Conservation (phyloP, 2,329 filamentous ascomycete species). For the Curvularia lunata region DNA sequence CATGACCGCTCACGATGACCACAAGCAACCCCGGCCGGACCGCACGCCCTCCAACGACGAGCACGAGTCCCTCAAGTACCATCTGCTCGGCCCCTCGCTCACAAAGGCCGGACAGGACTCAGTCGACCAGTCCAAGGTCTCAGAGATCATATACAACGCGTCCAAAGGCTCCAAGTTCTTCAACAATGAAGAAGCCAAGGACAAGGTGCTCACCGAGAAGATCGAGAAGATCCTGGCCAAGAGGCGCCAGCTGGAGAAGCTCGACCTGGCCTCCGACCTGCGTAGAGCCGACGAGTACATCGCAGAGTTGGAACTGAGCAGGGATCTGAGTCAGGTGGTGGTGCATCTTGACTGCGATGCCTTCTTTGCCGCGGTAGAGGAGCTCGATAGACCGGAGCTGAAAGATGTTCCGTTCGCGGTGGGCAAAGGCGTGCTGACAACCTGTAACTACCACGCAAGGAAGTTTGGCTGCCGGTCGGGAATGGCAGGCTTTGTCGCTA, state of each 20-base stretch:
- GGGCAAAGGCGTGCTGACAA: slow-evolving; percentile 73
- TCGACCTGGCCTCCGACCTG: slow-evolving; percentile 75
- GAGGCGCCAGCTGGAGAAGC: slow-evolving; percentile 75
- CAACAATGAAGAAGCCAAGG: slow-evolving; percentile 83
- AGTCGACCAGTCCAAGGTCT: slow-evolving; percentile 94
- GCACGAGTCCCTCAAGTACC: slow-evolving; percentile 81
- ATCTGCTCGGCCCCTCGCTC: slow-evolving; percentile 85
- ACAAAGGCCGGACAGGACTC: slow-evolving; percentile 92
- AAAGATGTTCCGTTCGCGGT: slow-evolving; percentile 90
- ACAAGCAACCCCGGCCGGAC: slow-evolving; percentile 26
- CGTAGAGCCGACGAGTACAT: slow-evolving; percentile 83
- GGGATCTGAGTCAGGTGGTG: slow-evolving; percentile 83
- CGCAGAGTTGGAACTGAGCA: slow-evolving; percentile 74
- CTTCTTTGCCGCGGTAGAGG: slow-evolving; percentile 95
- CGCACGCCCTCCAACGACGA: slow-evolving; percentile 34
- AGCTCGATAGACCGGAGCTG: slow-evolving; percentile 75
- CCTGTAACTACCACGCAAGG: slow-evolving; percentile 86
- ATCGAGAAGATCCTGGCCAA: slow-evolving; percentile 79
- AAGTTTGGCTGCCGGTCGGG: slow-evolving; percentile 90
- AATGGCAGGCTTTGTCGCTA: slow-evolving; percentile 95
- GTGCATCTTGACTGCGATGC: slow-evolving; percentile 97
- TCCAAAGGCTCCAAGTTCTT: slow-evolving; percentile 98
- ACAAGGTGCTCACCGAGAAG: slow-evolving; percentile 82
- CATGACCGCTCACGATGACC: slow-evolving; percentile 16
- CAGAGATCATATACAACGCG: slow-evolving; percentile 95